Base-by-base conservation (phyloP, 176 grass and related monocot genomes). In the Juncus effusus region DNA sequence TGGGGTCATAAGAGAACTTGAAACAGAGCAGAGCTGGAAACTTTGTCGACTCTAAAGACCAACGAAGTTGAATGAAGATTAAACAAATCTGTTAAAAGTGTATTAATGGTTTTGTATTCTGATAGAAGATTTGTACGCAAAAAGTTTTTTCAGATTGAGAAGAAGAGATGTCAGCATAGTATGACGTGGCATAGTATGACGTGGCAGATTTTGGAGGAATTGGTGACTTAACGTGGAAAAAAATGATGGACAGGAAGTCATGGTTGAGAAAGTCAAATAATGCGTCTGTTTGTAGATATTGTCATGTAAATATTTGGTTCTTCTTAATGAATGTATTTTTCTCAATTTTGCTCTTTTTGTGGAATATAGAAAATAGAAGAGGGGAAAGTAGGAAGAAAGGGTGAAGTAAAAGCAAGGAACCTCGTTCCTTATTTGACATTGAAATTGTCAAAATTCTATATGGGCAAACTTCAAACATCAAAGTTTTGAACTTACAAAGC, bases 81-180 rank as follows among this genome's bases (percentile, higher is more conserved):
- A 28, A 28, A 28, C 19, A 28, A 28, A 28, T 28, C 19, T 28
- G 19, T 28, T 28, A 28, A 28, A 28, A 28, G 19, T 28, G 19
- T 28, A 28, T 28, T 28, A 28, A 28, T 28, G 19, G 19, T 28
- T 28, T 28, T 28, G 19, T 28, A 28, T 28, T 28, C 19, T 28
- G 19, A 28, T 28, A 28, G 19, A 28, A 28, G 19, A 28, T 28
- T 28, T 28, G 19, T 28, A 28, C 19, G 19, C 19, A 28, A 0
- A 28, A 28, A 28, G 19, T 28, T 28, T 28, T 28, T 28, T 28
- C 19, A 70, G 70, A 41, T 49, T 63, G 59, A 69, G 74, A 79
- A 82, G 74, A 77, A 67, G 52, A 44, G 19, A 19, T 69, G 76
- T 75, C 80, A 74, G 0, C 45, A 50, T 12, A 19, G 28, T 2